phyloP scores from a whole-genome alignment of 106 monocot genomes.

The Allium sativum region DNA sequence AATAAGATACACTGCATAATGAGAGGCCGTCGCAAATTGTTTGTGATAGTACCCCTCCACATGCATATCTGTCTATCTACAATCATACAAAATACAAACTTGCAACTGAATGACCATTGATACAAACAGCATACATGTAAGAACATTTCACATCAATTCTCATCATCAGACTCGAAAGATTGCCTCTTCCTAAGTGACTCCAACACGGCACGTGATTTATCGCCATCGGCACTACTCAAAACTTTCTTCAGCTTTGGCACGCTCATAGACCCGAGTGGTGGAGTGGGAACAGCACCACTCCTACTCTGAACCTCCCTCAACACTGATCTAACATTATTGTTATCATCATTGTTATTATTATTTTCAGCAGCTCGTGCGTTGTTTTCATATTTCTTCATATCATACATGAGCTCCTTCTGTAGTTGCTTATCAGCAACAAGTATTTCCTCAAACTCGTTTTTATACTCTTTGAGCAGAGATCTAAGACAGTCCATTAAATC shows the following conservation, averaged over 20 bases:
- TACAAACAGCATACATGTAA: too few species aligned
- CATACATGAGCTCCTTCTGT: slow-evolving; percentile 88
- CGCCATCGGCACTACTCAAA: too few species aligned
- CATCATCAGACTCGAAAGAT: slow-evolving; percentile 46
- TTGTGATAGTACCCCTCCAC: too few species aligned
- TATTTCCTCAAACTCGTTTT: slow-evolving; percentile 90
- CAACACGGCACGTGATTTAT: slow-evolving; percentile 11
- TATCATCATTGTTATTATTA: background rate
- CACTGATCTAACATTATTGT: slow-evolving; percentile 29
- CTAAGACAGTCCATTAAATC: slow-evolving; percentile 83
- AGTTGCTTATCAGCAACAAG: slow-evolving; percentile 89
- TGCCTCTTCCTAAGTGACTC: slow-evolving; percentile 46
- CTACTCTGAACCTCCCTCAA: slow-evolving; percentile 27
- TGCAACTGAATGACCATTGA: too few species aligned
- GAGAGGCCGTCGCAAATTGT: too few species aligned
- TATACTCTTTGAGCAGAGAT: slow-evolving; percentile 79
- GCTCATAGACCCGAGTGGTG: slow-evolving; percentile 44
- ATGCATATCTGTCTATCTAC: too few species aligned
- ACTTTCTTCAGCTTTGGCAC: slow-evolving; percentile 42
- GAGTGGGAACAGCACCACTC: slow-evolving; percentile 30
- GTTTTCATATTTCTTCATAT: slow-evolving; percentile 76
- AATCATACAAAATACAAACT: too few species aligned
- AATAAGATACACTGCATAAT: too few species aligned
- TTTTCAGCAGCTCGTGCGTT: slow-evolving; percentile 30
- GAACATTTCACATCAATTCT: slow-evolving; percentile 6